phyloP scores from a whole-genome alignment of 805 yeast species.

The Ascoidea rubescens region DNA sequence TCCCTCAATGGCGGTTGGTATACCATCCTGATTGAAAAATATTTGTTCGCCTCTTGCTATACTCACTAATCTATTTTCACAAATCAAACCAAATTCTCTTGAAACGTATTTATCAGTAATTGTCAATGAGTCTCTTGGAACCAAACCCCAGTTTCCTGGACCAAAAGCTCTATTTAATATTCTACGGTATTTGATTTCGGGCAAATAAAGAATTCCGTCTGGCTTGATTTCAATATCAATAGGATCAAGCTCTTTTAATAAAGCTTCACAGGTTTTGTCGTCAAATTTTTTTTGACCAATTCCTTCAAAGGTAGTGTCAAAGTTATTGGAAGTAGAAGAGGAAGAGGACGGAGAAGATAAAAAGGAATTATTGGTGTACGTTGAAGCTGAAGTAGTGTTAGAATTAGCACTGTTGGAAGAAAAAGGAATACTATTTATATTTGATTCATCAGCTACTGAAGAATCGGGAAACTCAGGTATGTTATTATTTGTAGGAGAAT shows the following conservation, averaged over 20 bases:
- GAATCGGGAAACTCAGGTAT: too few relatives aligned
- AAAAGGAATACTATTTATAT: not conserved
- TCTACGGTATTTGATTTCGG: conserved; percentile 91
- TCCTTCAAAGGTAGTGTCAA: conserved; percentile 42
- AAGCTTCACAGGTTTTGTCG: conserved; percentile 39
- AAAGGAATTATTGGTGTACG: not conserved
- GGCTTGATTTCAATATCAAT: conserved; percentile 89
- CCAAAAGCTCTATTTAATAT: conserved; percentile 86
- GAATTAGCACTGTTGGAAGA: not conserved
- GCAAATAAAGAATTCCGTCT: conserved; percentile 82
- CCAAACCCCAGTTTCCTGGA: conserved; percentile 98
- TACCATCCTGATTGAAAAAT: conserved; percentile 72
- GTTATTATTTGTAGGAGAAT: not conserved
- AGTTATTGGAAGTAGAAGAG: conserved; percentile 20
- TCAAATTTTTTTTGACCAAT: conserved; percentile 70
- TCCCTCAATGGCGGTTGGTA: conserved; percentile 95
- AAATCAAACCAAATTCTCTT: conserved; percentile 79
- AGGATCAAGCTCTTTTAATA: conserved; percentile 47
- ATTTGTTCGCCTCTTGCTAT: conserved; percentile 95
- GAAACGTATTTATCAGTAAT: conserved; percentile 67
- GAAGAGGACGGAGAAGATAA: conserved; percentile 56
- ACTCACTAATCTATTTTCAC: conserved; percentile 78
- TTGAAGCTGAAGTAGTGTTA: not conserved
- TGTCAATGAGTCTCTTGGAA: conserved; percentile 78
- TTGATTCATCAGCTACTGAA: not conserved